These are phyloP conservation scores for Cephalotrichum gorgonifer DNA, from an alignment of 2,329 filamentous ascomycete species.

Conservation along the genomic window DNA sequence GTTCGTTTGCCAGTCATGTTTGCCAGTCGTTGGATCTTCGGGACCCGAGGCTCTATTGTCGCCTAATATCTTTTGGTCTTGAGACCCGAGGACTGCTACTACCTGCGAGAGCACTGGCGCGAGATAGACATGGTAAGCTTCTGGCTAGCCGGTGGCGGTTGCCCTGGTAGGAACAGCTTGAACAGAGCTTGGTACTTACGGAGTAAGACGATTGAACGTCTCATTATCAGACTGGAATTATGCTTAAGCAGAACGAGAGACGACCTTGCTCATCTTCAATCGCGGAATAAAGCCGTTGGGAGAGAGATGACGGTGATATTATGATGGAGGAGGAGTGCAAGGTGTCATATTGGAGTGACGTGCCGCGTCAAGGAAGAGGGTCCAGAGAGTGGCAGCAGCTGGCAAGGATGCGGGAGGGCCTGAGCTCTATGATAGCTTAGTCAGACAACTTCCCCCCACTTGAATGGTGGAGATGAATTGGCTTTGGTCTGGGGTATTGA, in stretches of 20 bases:
- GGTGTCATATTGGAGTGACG: slow-evolving; percentile 3
- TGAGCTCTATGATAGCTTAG: too few species aligned
- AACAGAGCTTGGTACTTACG: background rate
- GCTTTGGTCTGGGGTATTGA: too few species aligned
- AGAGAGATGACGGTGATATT: background rate
- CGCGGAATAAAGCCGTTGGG: background rate
- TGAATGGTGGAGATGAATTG: too few species aligned
- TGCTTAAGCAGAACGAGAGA: background rate
- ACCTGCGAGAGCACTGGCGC: slow-evolving; percentile 5
- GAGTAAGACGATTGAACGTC: slow-evolving; percentile 3
- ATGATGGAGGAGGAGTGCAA: background rate
- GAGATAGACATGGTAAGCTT: background rate
- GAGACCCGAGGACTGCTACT: background rate
- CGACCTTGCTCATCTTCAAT: background rate
- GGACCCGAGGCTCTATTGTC: background rate
- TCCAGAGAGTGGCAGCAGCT: background rate
- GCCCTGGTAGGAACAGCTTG: background rate
- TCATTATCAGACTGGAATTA: slow-evolving; percentile 1
- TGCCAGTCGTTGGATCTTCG: background rate
- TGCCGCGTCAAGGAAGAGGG: background rate
- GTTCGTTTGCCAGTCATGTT: background rate
- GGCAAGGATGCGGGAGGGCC: background rate
- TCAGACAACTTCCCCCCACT: too few species aligned
- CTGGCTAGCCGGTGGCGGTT: background rate
- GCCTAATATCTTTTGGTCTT: slow-evolving; percentile 1